A percentile compares a stretch with the other conserved stretches of the same genome.
These are phyloP conservation scores for Fusarium sp. DNA, from an alignment of 2,329 filamentous ascomycete genomes.

Conservation along the genomic window DNA sequence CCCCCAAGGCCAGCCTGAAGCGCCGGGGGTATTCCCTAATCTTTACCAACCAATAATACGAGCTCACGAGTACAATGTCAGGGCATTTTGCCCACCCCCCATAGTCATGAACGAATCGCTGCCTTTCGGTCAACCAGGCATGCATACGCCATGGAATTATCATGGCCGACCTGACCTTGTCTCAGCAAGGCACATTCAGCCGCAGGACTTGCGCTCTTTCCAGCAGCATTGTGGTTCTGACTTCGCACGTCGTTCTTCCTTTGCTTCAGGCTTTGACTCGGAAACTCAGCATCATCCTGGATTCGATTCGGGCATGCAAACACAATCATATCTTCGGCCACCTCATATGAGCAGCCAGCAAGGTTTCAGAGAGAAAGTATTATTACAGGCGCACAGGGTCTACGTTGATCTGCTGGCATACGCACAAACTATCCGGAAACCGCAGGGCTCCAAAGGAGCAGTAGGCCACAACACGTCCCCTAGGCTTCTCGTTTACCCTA, in stretches of 20 bases:
- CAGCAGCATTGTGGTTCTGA: conserved; percentile 23
- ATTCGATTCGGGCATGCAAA: conserved; percentile 6
- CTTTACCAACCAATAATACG: conserved; percentile 49
- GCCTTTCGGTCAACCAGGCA: conserved; percentile 45
- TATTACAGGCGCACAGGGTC: conserved; percentile 76
- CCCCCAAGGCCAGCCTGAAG: conserved; percentile 27
- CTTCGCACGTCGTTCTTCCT: conserved; percentile 16
- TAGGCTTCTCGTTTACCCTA: conserved; percentile 66
- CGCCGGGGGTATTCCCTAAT: conserved; percentile 30
- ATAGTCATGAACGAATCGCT: conserved; percentile 46
- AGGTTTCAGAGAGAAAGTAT: conserved; percentile 73
- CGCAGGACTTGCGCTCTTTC: conserved; percentile 19
- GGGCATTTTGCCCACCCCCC: conserved; percentile 52
- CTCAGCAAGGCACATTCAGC: conserved; percentile 21
- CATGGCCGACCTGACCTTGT: conserved; percentile 9
- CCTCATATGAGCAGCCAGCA: conserved; percentile 29
- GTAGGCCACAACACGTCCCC: conserved; percentile 53
- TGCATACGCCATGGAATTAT: conserved; percentile 40
- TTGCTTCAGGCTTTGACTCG: conserved; percentile 11
- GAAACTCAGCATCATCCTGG: conserved; percentile 15
- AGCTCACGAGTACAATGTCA: conserved; percentile 52
- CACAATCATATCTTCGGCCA: conserved; percentile 14
- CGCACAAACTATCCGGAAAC: conserved; percentile 69
- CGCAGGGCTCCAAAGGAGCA: conserved; percentile 52
- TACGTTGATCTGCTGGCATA: conserved; percentile 77